Conservation (phyloP, 2,329 filamentous ascomycete genomes). For the Phaeosphaeria sp. region DNA sequence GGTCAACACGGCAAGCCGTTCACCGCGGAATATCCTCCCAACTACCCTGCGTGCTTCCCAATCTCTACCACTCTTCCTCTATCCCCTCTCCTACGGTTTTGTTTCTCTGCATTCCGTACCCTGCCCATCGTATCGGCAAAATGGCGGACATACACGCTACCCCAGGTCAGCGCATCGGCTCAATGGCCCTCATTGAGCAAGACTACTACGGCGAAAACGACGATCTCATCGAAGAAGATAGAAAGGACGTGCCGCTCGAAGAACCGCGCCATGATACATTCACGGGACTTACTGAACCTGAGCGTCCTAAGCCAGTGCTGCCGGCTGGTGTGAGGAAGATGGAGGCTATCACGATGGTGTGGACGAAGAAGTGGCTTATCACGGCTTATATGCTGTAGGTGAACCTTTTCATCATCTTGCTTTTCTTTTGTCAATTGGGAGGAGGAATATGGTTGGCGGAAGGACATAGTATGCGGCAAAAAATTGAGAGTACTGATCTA, state of each 20-base stretch:
- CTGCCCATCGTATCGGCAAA: not conserved
- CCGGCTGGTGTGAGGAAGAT: slow-evolving; percentile 39
- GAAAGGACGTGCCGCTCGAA: not conserved
- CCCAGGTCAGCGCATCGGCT: not conserved
- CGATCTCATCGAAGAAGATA: not conserved
- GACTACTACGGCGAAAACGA: not conserved
- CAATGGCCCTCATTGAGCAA: not conserved
- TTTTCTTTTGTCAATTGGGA: not conserved
- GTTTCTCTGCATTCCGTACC: not conserved
- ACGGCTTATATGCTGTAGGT: slow-evolving; percentile 41
- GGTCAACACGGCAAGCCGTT: not conserved
- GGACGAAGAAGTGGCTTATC: slow-evolving; percentile 49
- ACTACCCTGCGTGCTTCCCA: not conserved
- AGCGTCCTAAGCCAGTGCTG: slow-evolving; percentile 6
- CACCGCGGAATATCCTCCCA: not conserved
- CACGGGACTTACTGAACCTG: not conserved
- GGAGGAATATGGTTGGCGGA: not conserved
- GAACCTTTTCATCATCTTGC: not conserved
- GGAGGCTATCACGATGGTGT: slow-evolving; percentile 51
- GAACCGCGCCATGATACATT: slow-evolving; percentile 1
- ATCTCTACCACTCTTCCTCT: not conserved
- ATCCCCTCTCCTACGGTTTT: not conserved
- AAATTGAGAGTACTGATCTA: not conserved
- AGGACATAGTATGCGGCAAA: not conserved
- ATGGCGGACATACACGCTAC: not conserved